Evolutionary conservation across 176 grass and related monocot species (phyloP), one percentile per base, ranked within the genome.

Genomic region (Calamus simplicifolius): DNA sequence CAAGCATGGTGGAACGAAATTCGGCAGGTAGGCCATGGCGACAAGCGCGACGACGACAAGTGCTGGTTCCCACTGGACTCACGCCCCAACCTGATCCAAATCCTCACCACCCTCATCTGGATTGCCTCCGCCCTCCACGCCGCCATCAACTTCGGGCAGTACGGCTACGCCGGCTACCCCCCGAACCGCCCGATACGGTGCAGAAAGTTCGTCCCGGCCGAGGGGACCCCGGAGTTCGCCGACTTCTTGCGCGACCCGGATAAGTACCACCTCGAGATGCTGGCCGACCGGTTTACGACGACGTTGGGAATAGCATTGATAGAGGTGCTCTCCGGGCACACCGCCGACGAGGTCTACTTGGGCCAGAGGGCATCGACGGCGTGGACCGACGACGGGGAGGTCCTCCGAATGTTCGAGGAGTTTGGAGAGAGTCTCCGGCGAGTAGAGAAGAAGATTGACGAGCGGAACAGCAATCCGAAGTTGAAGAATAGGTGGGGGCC

Each of bases 101-200:
- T 74, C 26, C 59, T 98, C 5, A 68, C 93, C n/a, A 98, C 87
- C 63, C 75, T 98, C 56, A 57, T 98, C 76, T 98, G 93, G 93
- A 81, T 78, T 13, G 93, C 87, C 1, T 92, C 93, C 0, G 93
- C 93, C 29, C 79, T 98, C 50, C 93, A 98, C 73, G 93, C 93
- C 0, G 59, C 93, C 48, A 84, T 98, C 35, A 98, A 98, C 74
- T 98, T 98, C 35, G 93, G 93, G 12, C 87, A 92, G 84, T 98
- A 75, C 62, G 87, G 66, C 4, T 98, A 98, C 74, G 93, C 93
- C 2, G 93, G 93, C 3, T 98, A 69, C 69, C 73, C 79, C n/a
- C 81, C 84, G 1, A 98, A 98, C 84, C 75, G 93, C 0, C 93
- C 93, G 12, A 98, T 84, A 12, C 75, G 72, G 66, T 98, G 93